Evolutionary conservation across 1,284 basidiomycete species (phyloP), one percentile per base, ranked within the genome.

Genomic region (Afroboletus lepidellus): DNA sequence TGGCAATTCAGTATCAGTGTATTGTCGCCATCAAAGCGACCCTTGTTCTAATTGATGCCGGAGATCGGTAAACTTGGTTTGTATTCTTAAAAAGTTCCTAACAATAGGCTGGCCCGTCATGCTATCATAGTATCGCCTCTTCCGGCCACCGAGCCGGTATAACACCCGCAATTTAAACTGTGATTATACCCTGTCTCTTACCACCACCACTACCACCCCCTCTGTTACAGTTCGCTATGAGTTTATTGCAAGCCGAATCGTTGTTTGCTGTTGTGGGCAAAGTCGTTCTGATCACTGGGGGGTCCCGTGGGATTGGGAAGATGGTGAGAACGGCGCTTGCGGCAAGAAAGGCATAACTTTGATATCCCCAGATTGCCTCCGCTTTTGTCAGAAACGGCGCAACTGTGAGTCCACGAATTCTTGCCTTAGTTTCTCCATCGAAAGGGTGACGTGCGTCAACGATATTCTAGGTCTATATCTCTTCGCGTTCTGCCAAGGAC

Each of bases 251-350:
- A 46, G 56, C 69, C 11, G 58, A 67, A n/a, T 74, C 70, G 24
- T 68, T 87, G 24, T 87, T 87, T 67, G 63, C 72, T 48, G 82
- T 87, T 51, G 70, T 77, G 46, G 80, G 72, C 42, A 87, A 85
- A 62, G 78, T 85, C 5, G 81, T 83, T 2, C 72, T 88, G 32
- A 75, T 87, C 33, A 87, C 85, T 0, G 87, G 86, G n/a, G 86
- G 85, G n/a, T 85, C 81, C 38, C 72, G 83, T 50, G 85, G 84
- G 24, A 79, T 87, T 41, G 84, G 85, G 24, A 85, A 83, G 72
- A 85, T 84, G 84, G 84, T 83, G 48, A 54, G 77, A 69, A 21
- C 18, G 32, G 32, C 12, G 6, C 33, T 16, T 46, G 8, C 45
- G 8, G 34, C 38, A 32, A 44, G 45, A 34, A 38, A 39, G 21